Base-by-base conservation (phyloP, 805 yeast species). In the Ogataea pignaliae region DNA sequence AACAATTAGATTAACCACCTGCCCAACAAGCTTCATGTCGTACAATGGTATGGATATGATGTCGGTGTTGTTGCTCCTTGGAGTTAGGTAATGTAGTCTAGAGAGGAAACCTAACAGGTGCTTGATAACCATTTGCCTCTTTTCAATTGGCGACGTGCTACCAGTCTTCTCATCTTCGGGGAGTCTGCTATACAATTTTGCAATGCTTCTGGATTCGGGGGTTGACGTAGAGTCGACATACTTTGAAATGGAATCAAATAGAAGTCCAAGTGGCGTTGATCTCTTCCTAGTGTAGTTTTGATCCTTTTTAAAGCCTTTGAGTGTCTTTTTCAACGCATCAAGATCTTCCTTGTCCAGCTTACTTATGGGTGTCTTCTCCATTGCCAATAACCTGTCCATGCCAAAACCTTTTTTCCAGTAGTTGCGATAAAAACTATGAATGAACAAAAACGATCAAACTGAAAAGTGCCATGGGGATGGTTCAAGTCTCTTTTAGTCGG, bases 1-100 rank as follows among this genome's bases (percentile, higher is more conserved):
- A 0, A 89, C 77, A 2, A 90, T 69, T 10, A 84, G 45, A 50
- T 82, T 84, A 15, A 85, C 61, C 36, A 91, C 57, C 17, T 72
- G 75, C 31, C 85, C 83, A 44, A 93, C 76, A 3, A 78, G 74
- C 58, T 81, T 85, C 74, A 91, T 81, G 60, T 93, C 98, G 54
- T 88, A 89, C 10, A 91, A 69, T 0, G 97, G 87, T 13, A 91
- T 82, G 9, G 84, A 69, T 10, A 85, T 70, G 40, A 76, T 51
- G 45, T 71, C 70, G 7, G 53, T 43, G n/a, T 58, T 47, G 13
- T 56, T 60, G 21, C 56, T 42, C 37, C 58, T 63, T 1, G 48
- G 47, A 3, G 81, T 65, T 2, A 64, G 45, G 5, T 48, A 38
- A 51, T 76, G 79, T 17, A 77, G 69, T 34, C 64, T 52, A 2